These are phyloP conservation scores for Lachancea kluyveri DNA, from an alignment of 805 yeast genomes.

Conservation along the genomic window DNA sequence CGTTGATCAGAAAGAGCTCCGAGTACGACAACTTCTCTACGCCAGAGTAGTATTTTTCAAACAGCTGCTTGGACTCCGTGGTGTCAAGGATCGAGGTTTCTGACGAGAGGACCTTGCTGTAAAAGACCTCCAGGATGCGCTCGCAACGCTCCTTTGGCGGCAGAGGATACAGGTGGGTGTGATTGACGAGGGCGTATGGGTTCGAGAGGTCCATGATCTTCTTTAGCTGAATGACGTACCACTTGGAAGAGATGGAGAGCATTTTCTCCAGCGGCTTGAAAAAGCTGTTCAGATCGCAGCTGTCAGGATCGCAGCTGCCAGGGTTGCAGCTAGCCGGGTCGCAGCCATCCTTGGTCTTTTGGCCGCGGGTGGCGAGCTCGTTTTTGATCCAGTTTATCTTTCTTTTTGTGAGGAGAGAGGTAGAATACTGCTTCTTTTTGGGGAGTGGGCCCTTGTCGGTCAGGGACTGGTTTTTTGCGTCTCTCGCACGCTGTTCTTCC, in stretches of 20 bases:
- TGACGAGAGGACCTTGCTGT: slow-evolving; percentile 13
- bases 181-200: slow-evolving; percentile 14
- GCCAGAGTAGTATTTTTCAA: slow-evolving; percentile 17
- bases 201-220: slow-evolving; percentile 21
- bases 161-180: slow-evolving; percentile 14
- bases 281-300: too few species aligned
- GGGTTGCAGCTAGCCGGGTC: too few species aligned
- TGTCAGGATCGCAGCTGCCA: too few species aligned
- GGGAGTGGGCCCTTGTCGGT: slow-evolving; percentile 6
- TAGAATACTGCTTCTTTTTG: slow-evolving; percentile 14
- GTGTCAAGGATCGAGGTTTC: slow-evolving; percentile 16
- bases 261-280: slow-evolving; percentile 18
- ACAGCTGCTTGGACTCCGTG: slow-evolving; percentile 15
- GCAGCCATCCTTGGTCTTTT: too few species aligned
- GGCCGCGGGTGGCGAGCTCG: slow-evolving; percentile 7
- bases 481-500: too few species aligned
- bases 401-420: slow-evolving; percentile 19
- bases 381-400: slow-evolving; percentile 21
- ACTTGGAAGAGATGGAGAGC: slow-evolving; percentile 17
- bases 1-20: slow-evolving; percentile 22
- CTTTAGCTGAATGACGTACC: slow-evolving; percentile 22
- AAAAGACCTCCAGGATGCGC: slow-evolving; percentile 18
- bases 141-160: slow-evolving; percentile 23
- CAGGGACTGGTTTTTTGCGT: too few species aligned
- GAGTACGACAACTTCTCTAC: slow-evolving; percentile 17